phyloP scores from a whole-genome alignment of 306 rosid genomes.

The Delonix regia region DNA sequence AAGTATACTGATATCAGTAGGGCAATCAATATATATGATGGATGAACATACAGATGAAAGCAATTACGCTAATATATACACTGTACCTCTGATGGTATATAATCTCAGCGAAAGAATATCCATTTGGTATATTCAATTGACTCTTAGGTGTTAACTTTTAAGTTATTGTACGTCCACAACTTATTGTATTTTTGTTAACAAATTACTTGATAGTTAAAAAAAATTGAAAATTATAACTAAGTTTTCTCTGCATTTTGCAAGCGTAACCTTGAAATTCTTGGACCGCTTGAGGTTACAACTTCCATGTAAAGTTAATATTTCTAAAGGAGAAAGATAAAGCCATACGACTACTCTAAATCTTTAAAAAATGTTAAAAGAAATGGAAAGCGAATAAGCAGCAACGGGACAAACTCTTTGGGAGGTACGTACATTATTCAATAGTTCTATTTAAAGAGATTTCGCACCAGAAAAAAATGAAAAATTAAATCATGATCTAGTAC shows the following conservation, averaged over 20 bases:
- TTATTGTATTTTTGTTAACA: background rate
- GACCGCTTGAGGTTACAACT: constrained; percentile 18
- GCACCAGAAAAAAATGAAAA: constrained; percentile 14
- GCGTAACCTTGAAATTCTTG: constrained; percentile 15
- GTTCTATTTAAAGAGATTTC: constrained; percentile 23
- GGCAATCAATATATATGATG: background rate
- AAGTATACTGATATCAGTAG: background rate
- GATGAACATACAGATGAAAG: no score
- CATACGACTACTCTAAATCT: constrained; percentile 31
- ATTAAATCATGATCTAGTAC: constrained; percentile 6
- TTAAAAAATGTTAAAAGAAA: constrained; percentile 31
- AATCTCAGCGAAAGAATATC: background rate
- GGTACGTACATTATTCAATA: background rate
- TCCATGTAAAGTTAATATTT: constrained; percentile 28
- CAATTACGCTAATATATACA: no score
- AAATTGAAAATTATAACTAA: background rate
- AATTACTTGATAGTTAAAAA: background rate
- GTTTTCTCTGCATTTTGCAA: background rate
- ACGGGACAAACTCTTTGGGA: background rate
- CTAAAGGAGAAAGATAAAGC: constrained; percentile 44
- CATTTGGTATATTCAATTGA: background rate
- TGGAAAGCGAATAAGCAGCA: constrained; percentile 37
- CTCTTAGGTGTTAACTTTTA: no score
- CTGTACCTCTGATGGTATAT: no score
- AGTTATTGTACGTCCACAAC: background rate